Base-by-base conservation (phyloP, 768 basidiomycete species). In the Terana coerulea region DNA sequence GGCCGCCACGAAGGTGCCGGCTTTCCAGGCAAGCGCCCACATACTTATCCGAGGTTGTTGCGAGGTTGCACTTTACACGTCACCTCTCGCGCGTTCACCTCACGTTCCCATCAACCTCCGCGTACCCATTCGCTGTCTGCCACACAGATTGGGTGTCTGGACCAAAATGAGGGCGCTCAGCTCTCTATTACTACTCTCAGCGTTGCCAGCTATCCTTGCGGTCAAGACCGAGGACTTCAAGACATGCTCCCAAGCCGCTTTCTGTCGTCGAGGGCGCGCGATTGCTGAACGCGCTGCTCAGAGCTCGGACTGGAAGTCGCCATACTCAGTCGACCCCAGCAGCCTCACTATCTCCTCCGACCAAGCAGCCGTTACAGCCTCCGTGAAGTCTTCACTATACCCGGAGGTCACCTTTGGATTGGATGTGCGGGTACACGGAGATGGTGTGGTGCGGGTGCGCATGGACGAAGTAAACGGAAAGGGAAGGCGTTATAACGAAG, bases 141-240 rank as follows among this genome's bases (percentile, higher is more conserved):
- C 22, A 26, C 2, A 11, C 24, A 22, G 22, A 7, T 11, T 35
- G 7, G 28, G n/a, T n/a, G n/a, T n/a, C n/a, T n/a, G 31, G 30
- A 5, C 14, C 14, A 51, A 39, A n/a, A 59, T 59, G 57, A 56
- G 57, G 35, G 53, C 49, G 11, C 14, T 51, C 6, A 40, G 56
- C 53, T 54, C 53, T 15, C 37, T 75, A 49, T 62, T 75, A 43
- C 61, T 67, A 39, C 60, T 72, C 15, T 57, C 64, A 24, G 57
- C 54, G 30, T 56, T 68, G 4, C 67, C 69, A 14, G 52, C 65
- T 15, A 65, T 74, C 5, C 59, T 77, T 25, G 81, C 86, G 30
- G 81, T 90, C 69, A 90, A 90, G 72, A 72, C 76, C 17, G 78
- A 86, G 53, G 92, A 98, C 69, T 99, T 95, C 78, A 98, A 97